Evolutionary conservation across 805 yeast genomes (phyloP).

Genomic region (Priceomyces medius): DNA sequence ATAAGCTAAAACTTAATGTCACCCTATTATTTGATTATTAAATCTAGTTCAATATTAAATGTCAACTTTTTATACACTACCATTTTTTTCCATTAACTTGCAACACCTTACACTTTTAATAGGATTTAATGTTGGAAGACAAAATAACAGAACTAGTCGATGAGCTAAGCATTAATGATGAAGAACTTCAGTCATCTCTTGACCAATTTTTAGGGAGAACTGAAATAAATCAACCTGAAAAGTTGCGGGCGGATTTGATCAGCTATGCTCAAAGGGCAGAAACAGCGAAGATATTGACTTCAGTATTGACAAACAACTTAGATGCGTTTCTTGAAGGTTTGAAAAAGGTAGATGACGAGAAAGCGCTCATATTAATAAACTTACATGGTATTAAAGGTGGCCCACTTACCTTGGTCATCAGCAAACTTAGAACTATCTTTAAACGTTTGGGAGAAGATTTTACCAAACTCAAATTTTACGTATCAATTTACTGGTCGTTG

Average conservation of each 20-base stretch:
- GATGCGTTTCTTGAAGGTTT: slow-evolving; percentile 2
- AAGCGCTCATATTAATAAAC: slow-evolving; percentile 2
- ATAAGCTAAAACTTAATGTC: background rate
- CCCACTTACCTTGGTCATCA: background rate
- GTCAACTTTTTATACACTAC: background rate
- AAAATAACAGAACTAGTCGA: background rate
- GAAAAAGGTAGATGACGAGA: background rate
- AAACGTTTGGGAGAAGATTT: background rate
- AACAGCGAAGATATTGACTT: background rate
- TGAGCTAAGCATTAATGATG: background rate
- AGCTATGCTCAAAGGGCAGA: background rate
- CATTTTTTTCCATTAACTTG: background rate
- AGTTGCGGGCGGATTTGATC: background rate
- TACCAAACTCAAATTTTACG: slow-evolving; percentile 9
- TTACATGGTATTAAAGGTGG: background rate
- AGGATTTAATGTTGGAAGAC: background rate
- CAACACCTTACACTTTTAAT: background rate
- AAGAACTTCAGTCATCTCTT: background rate
- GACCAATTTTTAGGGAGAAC: background rate
- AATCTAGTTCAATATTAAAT: no score
- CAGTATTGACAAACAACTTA: background rate
- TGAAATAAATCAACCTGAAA: background rate
- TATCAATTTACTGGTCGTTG: slow-evolving; percentile 19
- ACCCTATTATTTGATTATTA: slow-evolving; percentile 1
- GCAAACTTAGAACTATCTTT: background rate